Percentiles rank a stretch among this genome's conserved stretches.
phyloP scores from a whole-genome alignment of 495 filamentous ascomycete genomes.

The Jackrogersella minutella region DNA sequence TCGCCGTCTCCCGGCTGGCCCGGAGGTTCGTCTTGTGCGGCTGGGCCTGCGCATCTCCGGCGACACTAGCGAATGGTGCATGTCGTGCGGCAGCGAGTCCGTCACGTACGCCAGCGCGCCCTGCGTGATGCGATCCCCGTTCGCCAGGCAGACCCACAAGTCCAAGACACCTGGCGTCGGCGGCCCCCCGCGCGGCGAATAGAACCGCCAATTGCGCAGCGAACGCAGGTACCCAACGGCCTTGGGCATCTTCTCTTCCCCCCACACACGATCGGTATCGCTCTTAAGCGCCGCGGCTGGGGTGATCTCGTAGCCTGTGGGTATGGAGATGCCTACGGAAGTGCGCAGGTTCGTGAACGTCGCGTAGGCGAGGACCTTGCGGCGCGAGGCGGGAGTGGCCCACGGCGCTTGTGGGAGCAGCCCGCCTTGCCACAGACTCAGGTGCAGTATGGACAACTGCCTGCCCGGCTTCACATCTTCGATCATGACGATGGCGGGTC shows the following conservation, averaged over 20 bases:
- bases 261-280: slow-evolving; percentile 59
- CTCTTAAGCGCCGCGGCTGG: slow-evolving; percentile 52
- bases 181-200: slow-evolving; percentile 61
- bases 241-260: slow-evolving; percentile 46
- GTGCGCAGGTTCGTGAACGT: slow-evolving; percentile 68
- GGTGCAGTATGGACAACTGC: slow-evolving; percentile 73
- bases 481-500: slow-evolving; percentile 69
- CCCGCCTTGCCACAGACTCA: slow-evolving; percentile 62
- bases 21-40: background rate
- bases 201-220: slow-evolving; percentile 61
- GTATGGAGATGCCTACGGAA: slow-evolving; percentile 65
- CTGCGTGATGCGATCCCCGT: slow-evolving; percentile 62
- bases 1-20: background rate
- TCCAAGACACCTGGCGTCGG: slow-evolving; percentile 58
- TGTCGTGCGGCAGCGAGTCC: slow-evolving; percentile 57
- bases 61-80: slow-evolving; percentile 34
- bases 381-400: slow-evolving; percentile 39
- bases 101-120: slow-evolving; percentile 64
- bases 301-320: slow-evolving; percentile 55
- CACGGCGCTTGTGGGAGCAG: slow-evolving; percentile 44
- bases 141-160: slow-evolving; percentile 69
- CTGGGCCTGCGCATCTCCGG: slow-evolving; percentile 18
- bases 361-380: slow-evolving; percentile 64
- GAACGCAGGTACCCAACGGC: slow-evolving; percentile 60
- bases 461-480: slow-evolving; percentile 77